phyloP scores from a whole-genome alignment of 2,329 filamentous ascomycete species.

The Tothia fuscella region DNA sequence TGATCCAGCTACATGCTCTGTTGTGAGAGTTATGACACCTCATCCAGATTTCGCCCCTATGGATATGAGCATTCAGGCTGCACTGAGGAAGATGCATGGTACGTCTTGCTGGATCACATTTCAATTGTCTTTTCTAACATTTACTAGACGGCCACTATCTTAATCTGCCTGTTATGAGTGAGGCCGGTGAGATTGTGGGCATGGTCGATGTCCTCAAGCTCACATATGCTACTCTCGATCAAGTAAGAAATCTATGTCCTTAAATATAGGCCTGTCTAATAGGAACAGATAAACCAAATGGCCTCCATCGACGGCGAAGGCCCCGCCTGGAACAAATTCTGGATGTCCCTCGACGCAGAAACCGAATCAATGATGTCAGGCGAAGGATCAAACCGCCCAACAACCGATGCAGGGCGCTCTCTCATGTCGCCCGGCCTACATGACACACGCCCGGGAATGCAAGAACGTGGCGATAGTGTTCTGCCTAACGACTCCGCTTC shows the following conservation, averaged over 20 bases:
- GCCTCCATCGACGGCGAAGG: constrained; percentile 78
- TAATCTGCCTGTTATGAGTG: constrained; percentile 97
- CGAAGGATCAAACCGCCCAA: constrained; percentile 63
- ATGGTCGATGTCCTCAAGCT: constrained; percentile 99
- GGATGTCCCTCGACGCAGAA: constrained; percentile 89
- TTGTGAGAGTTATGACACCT: constrained; percentile 97
- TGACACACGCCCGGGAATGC: constrained; percentile 43
- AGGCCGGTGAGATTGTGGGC: constrained; percentile 89
- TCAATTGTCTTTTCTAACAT: constrained; percentile 17
- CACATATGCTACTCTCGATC: constrained; percentile 94
- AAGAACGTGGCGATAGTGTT: constrained; percentile 69
- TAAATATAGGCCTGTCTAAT: constrained; percentile 1
- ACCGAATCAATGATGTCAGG: constrained; percentile 95
- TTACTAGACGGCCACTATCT: constrained; percentile 84
- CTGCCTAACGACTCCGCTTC: constrained; percentile 91
- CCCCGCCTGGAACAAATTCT: constrained; percentile 99
- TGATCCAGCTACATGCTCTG: constrained; percentile 88
- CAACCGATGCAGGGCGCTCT: constrained; percentile 57
- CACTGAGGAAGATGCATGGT: constrained; percentile 98
- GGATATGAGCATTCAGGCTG: constrained; percentile 98
- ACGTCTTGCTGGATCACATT: too few relatives aligned
- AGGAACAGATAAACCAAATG: constrained; percentile 69
- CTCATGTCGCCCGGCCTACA: constrained; percentile 72
- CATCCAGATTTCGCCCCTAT: constrained; percentile 97
- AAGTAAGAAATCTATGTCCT: constrained; percentile 42